Evolutionary conservation across 2,329 filamentous ascomycete species (phyloP), one percentile per base, ranked within the genome.

Genomic region (Gaeumannomyces sp.): DNA sequence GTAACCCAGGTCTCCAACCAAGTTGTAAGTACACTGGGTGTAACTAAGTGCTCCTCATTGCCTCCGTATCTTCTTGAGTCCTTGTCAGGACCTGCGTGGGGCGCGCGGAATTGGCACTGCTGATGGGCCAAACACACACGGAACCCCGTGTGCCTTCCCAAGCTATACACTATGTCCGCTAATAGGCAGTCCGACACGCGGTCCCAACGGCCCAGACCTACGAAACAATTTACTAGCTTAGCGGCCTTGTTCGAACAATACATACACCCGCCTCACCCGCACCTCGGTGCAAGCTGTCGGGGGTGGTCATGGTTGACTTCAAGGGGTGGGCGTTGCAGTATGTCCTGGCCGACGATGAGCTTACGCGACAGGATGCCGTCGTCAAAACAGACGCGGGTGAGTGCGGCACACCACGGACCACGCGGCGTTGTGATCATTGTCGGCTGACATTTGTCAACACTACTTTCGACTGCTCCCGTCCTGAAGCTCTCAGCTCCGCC

Each of bases 311-410:
- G 70, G 67, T 67, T 63, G 69, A 72, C 64, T 72, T 71, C 38
- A 63, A 66, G 38, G 65, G 64, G 38, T 65, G 69, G 63, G 70
- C 70, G 38, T 69, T 68, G 19, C 67, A 68, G 64, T 72, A 70
- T 57, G 70, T 72, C 57, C 66, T 72, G 61, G 67, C 70, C 10
- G 70, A 71, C 28, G 67, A 65, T n/a, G 67, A 70, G 29, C 63
- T 53, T 10, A 69, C 66, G 61, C 65, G 33, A 50, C 45, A 65
- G 61, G 59, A 69, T 56, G 68, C 69, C 38, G 57, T 45, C 38
- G 16, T 29, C 59, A 57, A 68, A 61, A 70, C 70, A 5, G 67
- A 67, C 3, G 62, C 67, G 2, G 70, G 70, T 71, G 57, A 63
- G 64, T 25, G 4, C 13, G 27, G 14, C 28, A 2, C n/a, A 1